phyloP scores from a whole-genome alignment of 352 stramenopile species.

The Achlya hypogyna region DNA sequence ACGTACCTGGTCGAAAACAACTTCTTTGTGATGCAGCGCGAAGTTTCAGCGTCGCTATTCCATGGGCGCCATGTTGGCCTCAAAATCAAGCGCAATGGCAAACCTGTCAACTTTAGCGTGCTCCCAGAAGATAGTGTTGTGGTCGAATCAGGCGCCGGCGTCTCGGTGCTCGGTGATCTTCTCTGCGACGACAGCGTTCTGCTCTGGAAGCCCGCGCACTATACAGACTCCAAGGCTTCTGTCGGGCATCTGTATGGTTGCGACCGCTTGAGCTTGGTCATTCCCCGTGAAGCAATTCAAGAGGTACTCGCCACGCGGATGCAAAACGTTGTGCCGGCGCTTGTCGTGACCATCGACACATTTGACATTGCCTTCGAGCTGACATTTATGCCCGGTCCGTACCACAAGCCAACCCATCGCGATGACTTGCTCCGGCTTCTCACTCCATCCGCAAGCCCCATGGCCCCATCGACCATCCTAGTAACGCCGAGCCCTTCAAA shows the following conservation, averaged over 20 bases:
- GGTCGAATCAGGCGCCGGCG: neutral
- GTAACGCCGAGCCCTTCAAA: neutral
- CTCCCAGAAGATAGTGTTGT: no score
- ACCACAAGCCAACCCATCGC: conserved; percentile 5
- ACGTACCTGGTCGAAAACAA: conserved; percentile 6
- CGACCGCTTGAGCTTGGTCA: conserved; percentile 13
- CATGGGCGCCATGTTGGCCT: conserved; percentile 13
- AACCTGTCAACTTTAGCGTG: conserved; percentile 12
- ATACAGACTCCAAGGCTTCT: conserved; percentile 1
- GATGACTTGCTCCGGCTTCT: conserved; percentile 4
- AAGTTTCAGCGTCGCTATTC: neutral
- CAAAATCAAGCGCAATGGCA: conserved; percentile 19
- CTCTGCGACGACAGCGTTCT: neutral
- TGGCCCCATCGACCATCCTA: neutral
- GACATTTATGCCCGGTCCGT: conserved; percentile 17
- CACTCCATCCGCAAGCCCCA: neutral
- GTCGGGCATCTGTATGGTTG: conserved; percentile 16
- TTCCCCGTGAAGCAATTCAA: neutral
- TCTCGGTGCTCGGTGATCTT: conserved; percentile 5
- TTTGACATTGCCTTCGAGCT: conserved; percentile 17
- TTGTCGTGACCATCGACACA: neutral
- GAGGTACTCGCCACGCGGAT: neutral
- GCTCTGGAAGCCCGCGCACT: conserved; percentile 5
- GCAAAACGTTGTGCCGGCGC: conserved; percentile 13
- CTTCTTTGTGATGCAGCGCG: neutral